Conservation (phyloP, 164 flowering plant genomes). For the Warburgia ugandensis region DNA sequence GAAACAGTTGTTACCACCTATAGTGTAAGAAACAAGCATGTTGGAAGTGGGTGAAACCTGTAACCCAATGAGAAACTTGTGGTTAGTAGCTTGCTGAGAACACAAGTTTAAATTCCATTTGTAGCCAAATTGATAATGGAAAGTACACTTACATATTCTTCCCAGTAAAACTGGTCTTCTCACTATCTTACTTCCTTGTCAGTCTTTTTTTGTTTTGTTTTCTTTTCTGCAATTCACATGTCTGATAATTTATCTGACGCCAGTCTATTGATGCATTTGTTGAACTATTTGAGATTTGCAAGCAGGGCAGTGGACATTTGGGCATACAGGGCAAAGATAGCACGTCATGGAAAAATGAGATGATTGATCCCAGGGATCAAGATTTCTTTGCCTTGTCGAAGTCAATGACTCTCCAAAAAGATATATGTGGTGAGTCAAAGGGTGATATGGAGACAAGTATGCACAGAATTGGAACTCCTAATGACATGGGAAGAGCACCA, state of each 20-base stretch:
- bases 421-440: conserved; percentile 18
- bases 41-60: no score
- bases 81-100: no score
- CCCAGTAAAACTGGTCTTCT: no score
- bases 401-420: conserved; percentile 4
- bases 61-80: no score
- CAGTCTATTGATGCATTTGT: no score
- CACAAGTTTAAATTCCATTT: no score
- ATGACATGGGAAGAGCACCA: conserved; percentile 60
- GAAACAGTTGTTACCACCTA: no score
- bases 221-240: background rate
- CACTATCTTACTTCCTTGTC: no score
- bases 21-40: no score
- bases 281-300: conserved; percentile 6
- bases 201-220: background rate
- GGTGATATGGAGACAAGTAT: conserved; percentile 28
- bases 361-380: conserved; percentile 3
- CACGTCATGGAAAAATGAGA: conserved; percentile 5
- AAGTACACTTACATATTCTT: no score
- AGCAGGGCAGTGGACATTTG: conserved; percentile 32
- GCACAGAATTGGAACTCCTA: conserved; percentile 26
- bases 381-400: conserved; percentile 4
- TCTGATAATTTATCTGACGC: no score
- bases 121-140: no score
- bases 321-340: conserved; percentile 16